These are phyloP conservation scores for Yamadazyma friedrichii DNA, from an alignment of 1,139 yeast genomes.

Conservation along the genomic window DNA sequence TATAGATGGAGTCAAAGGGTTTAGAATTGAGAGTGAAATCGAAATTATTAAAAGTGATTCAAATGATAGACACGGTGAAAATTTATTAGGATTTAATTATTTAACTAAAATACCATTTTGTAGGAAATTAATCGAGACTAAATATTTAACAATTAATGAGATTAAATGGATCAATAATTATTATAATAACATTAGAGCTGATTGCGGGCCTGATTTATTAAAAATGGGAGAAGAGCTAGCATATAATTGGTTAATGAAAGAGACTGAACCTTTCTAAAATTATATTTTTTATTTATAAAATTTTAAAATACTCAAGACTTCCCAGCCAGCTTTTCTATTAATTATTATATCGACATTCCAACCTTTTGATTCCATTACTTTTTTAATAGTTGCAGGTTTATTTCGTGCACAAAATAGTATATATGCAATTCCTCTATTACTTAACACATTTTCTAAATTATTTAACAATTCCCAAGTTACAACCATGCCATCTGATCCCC, in stretches of 20 bases:
- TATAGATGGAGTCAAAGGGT: constrained; percentile 48
- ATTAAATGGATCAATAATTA: constrained; percentile 48
- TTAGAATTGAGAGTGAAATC: constrained; percentile 52
- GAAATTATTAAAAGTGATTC: constrained; percentile 37
- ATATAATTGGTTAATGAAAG: constrained; percentile 35
- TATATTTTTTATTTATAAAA: constrained; percentile 26
- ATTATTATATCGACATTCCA: constrained; percentile 58
- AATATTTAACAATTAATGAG: constrained; percentile 34
- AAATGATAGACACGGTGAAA: constrained; percentile 29
- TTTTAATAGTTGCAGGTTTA: constrained; percentile 61
- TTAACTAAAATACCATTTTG: constrained; percentile 56
- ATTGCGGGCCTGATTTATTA: constrained; percentile 20
- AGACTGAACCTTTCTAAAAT: constrained; percentile 29
- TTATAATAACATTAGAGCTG: constrained; percentile 35
- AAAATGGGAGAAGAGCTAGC: constrained; percentile 36
- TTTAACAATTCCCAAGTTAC: constrained; percentile 67
- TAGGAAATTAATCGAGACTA: constrained; percentile 39
- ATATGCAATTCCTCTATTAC: constrained; percentile 69
- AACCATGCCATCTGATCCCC: constrained; percentile 89
- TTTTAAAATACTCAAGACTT: constrained; percentile 72
- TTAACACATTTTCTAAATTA: constrained; percentile 45
- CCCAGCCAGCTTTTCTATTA: constrained; percentile 91
- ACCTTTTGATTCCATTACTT: constrained; percentile 44
- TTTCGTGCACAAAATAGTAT: constrained; percentile 85
- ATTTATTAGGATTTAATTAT: constrained; percentile 42